A percentile compares a stretch with the other conserved stretches of the same genome.
These are phyloP conservation scores for Omphalea diandra DNA, from an alignment of 441 rosid genomes.

Conservation along the genomic window DNA sequence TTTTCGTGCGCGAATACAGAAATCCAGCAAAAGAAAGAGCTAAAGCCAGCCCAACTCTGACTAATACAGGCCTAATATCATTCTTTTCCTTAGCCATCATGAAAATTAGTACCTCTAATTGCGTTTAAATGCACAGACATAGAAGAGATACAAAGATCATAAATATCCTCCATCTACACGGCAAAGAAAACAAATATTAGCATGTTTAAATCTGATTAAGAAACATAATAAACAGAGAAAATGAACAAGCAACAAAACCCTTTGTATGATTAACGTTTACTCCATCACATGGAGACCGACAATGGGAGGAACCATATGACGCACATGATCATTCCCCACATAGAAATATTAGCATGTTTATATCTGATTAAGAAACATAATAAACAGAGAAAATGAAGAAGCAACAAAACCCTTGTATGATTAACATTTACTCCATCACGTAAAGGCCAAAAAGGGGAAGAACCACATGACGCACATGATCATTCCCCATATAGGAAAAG, in stretches of 20 bases:
- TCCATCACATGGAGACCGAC: too few relatives aligned
- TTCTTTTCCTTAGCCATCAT: constrained; percentile 46
- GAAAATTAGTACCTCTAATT: constrained; percentile 3
- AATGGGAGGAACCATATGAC: neutral
- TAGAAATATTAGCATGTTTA: neutral
- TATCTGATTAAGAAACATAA: constrained; percentile 1
- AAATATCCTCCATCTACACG: constrained; percentile 42
- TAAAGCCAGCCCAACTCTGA: constrained; percentile 65
- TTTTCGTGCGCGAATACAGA: constrained; percentile 51
- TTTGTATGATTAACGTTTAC: too few relatives aligned
- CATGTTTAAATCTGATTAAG: neutral
- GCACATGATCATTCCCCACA: neutral
- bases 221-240: neutral
- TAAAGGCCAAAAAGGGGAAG: too few relatives aligned
- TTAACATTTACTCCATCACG: too few relatives aligned
- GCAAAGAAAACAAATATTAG: constrained; percentile 7
- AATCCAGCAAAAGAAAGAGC: constrained; percentile 72
- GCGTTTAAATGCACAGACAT: neutral
- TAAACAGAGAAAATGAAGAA: neutral
- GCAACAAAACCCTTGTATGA: too few relatives aligned
- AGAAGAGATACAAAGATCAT: constrained; percentile 19
- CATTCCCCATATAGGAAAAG: neutral
- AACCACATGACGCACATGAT: neutral
- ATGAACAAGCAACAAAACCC: neutral
- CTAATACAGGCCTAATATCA: constrained; percentile 51